phyloP scores from a whole-genome alignment of 257 asterid genomes.

The Verbascum thapsus region DNA sequence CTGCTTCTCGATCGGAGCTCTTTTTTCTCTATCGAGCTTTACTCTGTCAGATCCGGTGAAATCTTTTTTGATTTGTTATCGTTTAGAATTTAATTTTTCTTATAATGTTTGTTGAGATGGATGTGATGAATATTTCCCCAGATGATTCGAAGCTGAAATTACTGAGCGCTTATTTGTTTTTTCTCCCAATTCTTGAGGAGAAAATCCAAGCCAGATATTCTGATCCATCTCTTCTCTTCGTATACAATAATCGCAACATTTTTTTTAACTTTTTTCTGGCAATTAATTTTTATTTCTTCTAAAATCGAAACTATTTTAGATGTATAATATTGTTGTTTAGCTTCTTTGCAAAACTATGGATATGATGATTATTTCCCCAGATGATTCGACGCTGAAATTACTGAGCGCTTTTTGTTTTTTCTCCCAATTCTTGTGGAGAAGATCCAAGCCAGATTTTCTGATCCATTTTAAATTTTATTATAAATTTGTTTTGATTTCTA shows the following conservation, averaged over 20 bases:
- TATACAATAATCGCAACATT: no score
- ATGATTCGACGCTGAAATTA: slow-evolving; percentile 70
- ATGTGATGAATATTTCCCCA: slow-evolving; percentile 81
- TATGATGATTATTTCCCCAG: slow-evolving; percentile 70
- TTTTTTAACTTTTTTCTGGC: no score
- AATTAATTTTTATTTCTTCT: not conserved
- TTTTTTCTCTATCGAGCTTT: slow-evolving; percentile 23
- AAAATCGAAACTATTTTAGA: not conserved
- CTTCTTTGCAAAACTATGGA: slow-evolving; percentile 17
- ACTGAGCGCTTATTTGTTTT: no score
- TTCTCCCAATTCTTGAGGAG: slow-evolving; percentile 40
- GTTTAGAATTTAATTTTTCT: not conserved
- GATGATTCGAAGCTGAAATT: no score
- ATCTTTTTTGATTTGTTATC: slow-evolving; percentile 15
- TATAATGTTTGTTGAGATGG: no score
- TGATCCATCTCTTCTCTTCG: slow-evolving; percentile 54
- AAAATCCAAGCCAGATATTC: slow-evolving; percentile 70
- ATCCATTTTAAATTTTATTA: no score
- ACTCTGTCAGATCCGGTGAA: slow-evolving; percentile 48
- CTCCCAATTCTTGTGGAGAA: slow-evolving; percentile 29
- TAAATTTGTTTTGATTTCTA: no score
- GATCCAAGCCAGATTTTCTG: slow-evolving; percentile 68
- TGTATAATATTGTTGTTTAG: no score
- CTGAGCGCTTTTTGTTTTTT: no score
- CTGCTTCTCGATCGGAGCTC: no score